phyloP scores from a whole-genome alignment of 2,329 filamentous ascomycete species.

The Fusarium sp. region DNA sequence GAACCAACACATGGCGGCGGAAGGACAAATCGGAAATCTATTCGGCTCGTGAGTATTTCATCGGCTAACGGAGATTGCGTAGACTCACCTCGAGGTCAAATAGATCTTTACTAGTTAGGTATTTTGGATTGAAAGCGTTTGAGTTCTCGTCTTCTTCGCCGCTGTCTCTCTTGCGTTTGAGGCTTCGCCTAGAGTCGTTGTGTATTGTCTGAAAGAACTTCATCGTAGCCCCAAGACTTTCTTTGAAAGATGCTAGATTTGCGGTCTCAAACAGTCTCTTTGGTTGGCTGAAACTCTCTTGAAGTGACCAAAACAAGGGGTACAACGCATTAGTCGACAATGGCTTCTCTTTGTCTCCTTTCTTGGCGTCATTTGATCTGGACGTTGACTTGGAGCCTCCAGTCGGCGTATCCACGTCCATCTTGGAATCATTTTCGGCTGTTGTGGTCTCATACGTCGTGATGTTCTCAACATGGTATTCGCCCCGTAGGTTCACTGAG shows the following conservation, averaged over 20 bases:
- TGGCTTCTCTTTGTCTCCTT: slow-evolving; percentile 59
- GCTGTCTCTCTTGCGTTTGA: slow-evolving; percentile 76
- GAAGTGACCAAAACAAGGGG: slow-evolving; percentile 92
- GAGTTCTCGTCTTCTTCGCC: slow-evolving; percentile 64
- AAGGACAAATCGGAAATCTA: slow-evolving; percentile 93
- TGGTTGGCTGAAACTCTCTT: slow-evolving; percentile 92
- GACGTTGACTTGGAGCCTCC: slow-evolving; percentile 47
- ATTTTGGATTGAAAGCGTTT: slow-evolving; percentile 88
- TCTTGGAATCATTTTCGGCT: slow-evolving; percentile 54
- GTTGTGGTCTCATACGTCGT: slow-evolving; percentile 77
- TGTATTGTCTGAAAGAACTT: slow-evolving; percentile 65
- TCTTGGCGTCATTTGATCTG: slow-evolving; percentile 60
- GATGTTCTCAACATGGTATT: slow-evolving; percentile 95
- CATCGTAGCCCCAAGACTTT: slow-evolving; percentile 76
- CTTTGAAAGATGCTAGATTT: slow-evolving; percentile 84
- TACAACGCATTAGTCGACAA: slow-evolving; percentile 82
- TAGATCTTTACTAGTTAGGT: slow-evolving; percentile 94
- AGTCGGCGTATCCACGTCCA: slow-evolving; percentile 73
- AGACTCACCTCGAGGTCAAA: slow-evolving; percentile 87
- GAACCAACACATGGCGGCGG: slow-evolving; percentile 91
- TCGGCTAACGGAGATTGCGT: too few relatives aligned
- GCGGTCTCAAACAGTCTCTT: slow-evolving; percentile 80
- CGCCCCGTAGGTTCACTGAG: slow-evolving; percentile 94
- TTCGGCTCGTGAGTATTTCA: slow-evolving; percentile 39
- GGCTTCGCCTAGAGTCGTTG: slow-evolving; percentile 73